Evolutionary conservation across 2,329 filamentous ascomycete species (phyloP).

Genomic region (Colletotrichum orchidophilum): DNA sequence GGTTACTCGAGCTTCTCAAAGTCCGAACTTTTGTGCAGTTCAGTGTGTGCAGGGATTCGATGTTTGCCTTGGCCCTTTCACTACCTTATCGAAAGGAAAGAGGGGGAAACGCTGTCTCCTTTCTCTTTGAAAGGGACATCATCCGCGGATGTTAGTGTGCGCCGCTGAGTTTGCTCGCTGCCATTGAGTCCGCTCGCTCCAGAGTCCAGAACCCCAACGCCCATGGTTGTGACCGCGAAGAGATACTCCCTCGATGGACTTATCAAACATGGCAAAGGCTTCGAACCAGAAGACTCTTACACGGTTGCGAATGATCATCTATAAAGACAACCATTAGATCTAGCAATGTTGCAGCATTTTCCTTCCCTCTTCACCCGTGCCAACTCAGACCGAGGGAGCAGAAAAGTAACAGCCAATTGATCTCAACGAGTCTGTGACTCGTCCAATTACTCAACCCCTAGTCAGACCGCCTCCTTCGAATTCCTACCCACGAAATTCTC

Average conservation of each 20-base stretch:
- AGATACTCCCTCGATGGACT: not conserved
- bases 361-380: not conserved
- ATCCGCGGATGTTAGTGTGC: not conserved
- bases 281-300: not conserved
- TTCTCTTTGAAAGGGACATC: not conserved
- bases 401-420: not conserved
- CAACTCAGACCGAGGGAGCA: not conserved
- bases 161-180: not conserved
- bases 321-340: not conserved
- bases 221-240: not conserved
- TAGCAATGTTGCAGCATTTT: not conserved
- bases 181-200: too few relatives aligned
- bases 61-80: not conserved
- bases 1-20: not conserved
- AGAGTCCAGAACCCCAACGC: not conserved
- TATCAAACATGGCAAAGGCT: not conserved
- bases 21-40: not conserved
- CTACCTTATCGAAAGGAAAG: not conserved
- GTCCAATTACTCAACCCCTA: not conserved
- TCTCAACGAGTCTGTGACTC: not conserved
- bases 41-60: not conserved
- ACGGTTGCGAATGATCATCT: not conserved
- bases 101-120: not conserved
- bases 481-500: not conserved
- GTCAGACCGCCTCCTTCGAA: not conserved